Conservation (phyloP, 2,329 filamentous ascomycete species). For the Penicillium sp. region DNA sequence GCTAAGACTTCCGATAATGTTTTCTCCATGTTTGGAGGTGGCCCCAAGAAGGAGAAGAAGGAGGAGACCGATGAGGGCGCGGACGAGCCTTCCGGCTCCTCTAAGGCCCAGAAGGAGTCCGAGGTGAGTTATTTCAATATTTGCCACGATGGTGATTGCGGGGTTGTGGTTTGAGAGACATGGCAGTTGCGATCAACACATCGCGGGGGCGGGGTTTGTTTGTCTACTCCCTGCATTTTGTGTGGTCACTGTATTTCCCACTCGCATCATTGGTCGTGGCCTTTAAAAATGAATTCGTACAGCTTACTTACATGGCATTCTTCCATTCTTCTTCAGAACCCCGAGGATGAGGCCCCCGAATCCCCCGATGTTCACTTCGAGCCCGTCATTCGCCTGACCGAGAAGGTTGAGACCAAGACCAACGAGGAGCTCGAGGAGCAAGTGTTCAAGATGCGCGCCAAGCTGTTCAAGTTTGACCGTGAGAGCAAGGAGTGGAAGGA, state of each 20-base stretch:
- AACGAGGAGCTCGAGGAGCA: constrained; percentile 98
- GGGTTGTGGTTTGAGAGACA: constrained; percentile 4
- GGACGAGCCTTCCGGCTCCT: constrained; percentile 81
- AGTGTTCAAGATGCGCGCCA: constrained; percentile 98
- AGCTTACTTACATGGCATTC: constrained; percentile 1
- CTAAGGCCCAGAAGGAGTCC: constrained; percentile 68
- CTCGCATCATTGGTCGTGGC: neutral
- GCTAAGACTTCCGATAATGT: constrained; percentile 54
- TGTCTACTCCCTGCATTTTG: constrained; percentile 10
- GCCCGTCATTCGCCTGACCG: constrained; percentile 89
- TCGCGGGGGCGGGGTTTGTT: constrained; percentile 3
- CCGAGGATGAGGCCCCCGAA: constrained; percentile 68
- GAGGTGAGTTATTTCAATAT: constrained; percentile 46
- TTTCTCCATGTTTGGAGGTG: constrained; percentile 98
- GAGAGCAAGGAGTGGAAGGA: constrained; percentile 97
- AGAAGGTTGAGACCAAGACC: constrained; percentile 95
- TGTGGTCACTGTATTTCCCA: neutral
- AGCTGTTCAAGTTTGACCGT: constrained; percentile 97
- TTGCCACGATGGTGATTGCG: constrained; percentile 3
- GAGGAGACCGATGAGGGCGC: constrained; percentile 67
- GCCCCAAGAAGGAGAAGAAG: constrained; percentile 95
- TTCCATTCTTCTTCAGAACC: neutral
- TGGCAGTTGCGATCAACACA: neutral
- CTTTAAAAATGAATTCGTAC: neutral
- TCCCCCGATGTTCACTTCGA: constrained; percentile 95